Evolutionary conservation across 2,329 filamentous ascomycete species (phyloP), one percentile per base, ranked within the genome.

Genomic region (Penicillium psychrosexuale): DNA sequence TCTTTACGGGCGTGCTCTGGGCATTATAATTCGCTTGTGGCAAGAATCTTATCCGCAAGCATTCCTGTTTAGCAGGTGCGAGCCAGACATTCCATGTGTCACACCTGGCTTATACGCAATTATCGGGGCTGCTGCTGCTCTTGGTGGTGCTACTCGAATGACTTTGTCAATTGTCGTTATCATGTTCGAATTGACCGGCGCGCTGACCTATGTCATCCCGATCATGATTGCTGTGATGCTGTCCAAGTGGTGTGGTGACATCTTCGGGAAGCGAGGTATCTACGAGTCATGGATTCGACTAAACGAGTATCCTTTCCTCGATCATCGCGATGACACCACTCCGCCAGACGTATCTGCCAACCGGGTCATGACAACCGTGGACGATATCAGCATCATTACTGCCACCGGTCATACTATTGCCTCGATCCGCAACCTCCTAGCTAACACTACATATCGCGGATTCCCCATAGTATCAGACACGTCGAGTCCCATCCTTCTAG

Each of bases 201-300:
- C 94, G 1, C 82, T 99, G 28, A 96, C 91, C 0, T 97, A 97
- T 69, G 93, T 99, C 46, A 84, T 99, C 8, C 94, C 94, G 51
- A 99, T 97, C 73, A 99, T 99, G 94, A 90, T 99, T 61, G 91
- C 92, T 40, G 94, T 99, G 68, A 96, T 99, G 92, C 82, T 97
- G 42, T 90, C 90, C 59, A 99, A 99, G 77, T 99, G 94, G 94
- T 91, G 96, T 27, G 94, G 92, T 67, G 94, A 99, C 72, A 93
- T 91, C 47, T 92, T 99, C 72, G 91, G 90, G 27, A 90, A 90
- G 53, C 85, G 88, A 47, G 91, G 94, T 61, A 97, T 99, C 73
- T 99, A 99, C 77, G 94, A 99, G 72, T 88, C 89, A 51, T 99
- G 94, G 94, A 99, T 99, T 68, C 89, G 91, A 64, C 87, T 97